Conservation (phyloP, 2,329 filamentous ascomycete species). For the Colletotrichum sidae region DNA sequence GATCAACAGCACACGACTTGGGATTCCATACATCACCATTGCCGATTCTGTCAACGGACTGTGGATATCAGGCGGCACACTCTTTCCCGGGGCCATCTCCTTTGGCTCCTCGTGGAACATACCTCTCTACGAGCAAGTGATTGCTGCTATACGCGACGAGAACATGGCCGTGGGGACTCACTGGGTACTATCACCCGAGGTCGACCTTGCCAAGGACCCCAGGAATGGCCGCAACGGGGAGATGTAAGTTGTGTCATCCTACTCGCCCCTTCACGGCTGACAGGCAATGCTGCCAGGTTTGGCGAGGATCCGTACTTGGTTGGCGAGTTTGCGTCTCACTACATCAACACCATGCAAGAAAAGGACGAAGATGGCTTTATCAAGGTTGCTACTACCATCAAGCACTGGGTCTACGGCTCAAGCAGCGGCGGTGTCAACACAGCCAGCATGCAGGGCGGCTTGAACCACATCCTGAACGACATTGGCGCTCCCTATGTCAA, state of each 20-base stretch:
- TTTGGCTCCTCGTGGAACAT: conserved; percentile 47
- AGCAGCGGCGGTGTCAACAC: conserved; percentile 48
- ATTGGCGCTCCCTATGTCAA: conserved; percentile 45
- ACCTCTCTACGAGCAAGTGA: conserved; percentile 43
- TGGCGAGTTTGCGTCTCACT: conserved; percentile 46
- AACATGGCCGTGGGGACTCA: conserved; percentile 45
- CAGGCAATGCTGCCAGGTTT: conserved; percentile 39
- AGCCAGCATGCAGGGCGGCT: conserved; percentile 46
- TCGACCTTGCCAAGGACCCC: conserved; percentile 48
- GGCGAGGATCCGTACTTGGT: conserved; percentile 48
- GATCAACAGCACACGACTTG: conserved; percentile 38
- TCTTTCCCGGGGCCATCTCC: conserved; percentile 46
- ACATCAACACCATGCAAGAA: conserved; percentile 50
- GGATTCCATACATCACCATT: conserved; percentile 43
- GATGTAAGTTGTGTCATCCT: conserved; percentile 31
- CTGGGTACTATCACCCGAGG: conserved; percentile 48
- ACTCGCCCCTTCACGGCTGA: not conserved
- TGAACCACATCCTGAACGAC: conserved; percentile 50
- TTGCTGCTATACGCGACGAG: conserved; percentile 46
- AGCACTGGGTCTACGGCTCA: conserved; percentile 50
- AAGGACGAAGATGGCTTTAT: conserved; percentile 46
- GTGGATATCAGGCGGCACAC: conserved; percentile 44
- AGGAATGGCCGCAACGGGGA: conserved; percentile 41
- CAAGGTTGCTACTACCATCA: conserved; percentile 50
- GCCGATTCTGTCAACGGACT: conserved; percentile 46